A percentile compares a stretch with the other conserved stretches of the same genome.
Evolutionary conservation across 2,329 filamentous ascomycete species (phyloP).

Genomic region (Colletotrichum higginsianum): DNA sequence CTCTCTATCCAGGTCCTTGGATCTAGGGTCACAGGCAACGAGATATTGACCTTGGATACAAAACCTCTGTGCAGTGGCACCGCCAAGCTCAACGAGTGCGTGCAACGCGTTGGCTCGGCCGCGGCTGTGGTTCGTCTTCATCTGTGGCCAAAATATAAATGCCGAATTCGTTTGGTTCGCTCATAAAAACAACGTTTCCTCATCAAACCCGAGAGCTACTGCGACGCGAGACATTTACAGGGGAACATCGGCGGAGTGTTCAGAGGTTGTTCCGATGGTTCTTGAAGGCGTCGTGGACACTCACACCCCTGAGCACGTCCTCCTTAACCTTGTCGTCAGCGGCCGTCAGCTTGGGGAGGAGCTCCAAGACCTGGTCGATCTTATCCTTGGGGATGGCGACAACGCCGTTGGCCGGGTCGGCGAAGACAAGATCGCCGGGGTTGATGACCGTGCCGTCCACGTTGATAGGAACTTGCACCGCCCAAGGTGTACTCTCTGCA

Average conservation of each 20-base stretch:
- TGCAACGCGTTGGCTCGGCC: background rate
- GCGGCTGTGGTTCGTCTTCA: background rate
- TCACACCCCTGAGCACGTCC: slow-evolving; percentile 74
- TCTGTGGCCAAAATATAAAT: background rate
- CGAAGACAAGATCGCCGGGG: slow-evolving; percentile 78
- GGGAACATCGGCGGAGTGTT: slow-evolving; percentile 14
- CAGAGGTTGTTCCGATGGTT: slow-evolving; percentile 62
- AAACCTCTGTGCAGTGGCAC: background rate
- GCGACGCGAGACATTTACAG: background rate
- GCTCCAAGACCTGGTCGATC: slow-evolving; percentile 71
- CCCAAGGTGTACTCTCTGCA: slow-evolving; percentile 70
- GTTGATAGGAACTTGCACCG: slow-evolving; percentile 61
- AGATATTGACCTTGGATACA: background rate
- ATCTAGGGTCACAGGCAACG: background rate
- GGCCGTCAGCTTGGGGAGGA: slow-evolving; percentile 66
- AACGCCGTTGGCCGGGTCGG: slow-evolving; percentile 78
- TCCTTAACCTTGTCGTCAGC: slow-evolving; percentile 75
- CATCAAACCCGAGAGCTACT: background rate
- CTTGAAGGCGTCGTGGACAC: slow-evolving; percentile 77
- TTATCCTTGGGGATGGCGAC: slow-evolving; percentile 76
- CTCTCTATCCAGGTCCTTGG: slow-evolving; percentile 13
- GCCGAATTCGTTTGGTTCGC: background rate
- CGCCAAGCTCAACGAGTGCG: no score
- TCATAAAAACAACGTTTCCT: background rate
- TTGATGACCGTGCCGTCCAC: slow-evolving; percentile 59